A percentile compares a stretch with the other conserved stretches of the same genome.
Conservation (phyloP, 805 yeast genomes). For the Kuraishia capsulata region DNA sequence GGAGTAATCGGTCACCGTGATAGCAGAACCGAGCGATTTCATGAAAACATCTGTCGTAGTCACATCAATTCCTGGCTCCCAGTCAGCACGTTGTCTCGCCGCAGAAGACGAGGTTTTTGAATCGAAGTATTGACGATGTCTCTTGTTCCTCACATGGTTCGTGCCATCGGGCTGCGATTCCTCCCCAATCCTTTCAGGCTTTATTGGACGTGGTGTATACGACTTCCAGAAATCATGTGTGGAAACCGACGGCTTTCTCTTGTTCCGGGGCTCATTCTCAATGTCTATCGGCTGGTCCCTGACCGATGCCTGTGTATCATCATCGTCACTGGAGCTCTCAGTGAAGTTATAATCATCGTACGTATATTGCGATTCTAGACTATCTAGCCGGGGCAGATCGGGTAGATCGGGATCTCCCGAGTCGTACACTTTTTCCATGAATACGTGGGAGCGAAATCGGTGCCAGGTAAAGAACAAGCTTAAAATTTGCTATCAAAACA, state of each 20-base stretch:
- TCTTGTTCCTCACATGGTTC: slow-evolving; percentile 5
- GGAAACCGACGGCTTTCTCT: not conserved
- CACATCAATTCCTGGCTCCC: slow-evolving; percentile 55
- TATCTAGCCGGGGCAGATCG: slow-evolving; percentile 24
- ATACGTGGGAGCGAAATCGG: not conserved
- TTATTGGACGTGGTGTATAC: not conserved
- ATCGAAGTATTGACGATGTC: slow-evolving; percentile 22
- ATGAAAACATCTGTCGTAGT: slow-evolving; percentile 40
- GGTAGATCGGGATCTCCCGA: slow-evolving; percentile 33
- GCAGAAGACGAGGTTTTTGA: slow-evolving; percentile 25
- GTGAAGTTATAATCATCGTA: slow-evolving; percentile 17
- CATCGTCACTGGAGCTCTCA: slow-evolving; percentile 5
- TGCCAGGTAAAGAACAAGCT: not conserved
- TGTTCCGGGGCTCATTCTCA: not conserved
- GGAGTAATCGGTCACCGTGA: slow-evolving; percentile 45
- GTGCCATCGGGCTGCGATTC: not conserved
- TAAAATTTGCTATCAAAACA: not conserved
- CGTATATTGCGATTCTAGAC: slow-evolving; percentile 18
- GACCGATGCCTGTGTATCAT: slow-evolving; percentile 4
- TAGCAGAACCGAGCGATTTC: slow-evolving; percentile 42
- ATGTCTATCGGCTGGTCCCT: not conserved
- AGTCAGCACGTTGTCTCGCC: slow-evolving; percentile 32
- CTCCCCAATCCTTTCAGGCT: not conserved
- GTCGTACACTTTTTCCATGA: slow-evolving; percentile 18
- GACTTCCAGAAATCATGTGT: not conserved